Evolutionary conservation across 2,329 filamentous ascomycete species (phyloP), one percentile per base, ranked within the genome.

Genomic region (Apiospora rasikravindrae): DNA sequence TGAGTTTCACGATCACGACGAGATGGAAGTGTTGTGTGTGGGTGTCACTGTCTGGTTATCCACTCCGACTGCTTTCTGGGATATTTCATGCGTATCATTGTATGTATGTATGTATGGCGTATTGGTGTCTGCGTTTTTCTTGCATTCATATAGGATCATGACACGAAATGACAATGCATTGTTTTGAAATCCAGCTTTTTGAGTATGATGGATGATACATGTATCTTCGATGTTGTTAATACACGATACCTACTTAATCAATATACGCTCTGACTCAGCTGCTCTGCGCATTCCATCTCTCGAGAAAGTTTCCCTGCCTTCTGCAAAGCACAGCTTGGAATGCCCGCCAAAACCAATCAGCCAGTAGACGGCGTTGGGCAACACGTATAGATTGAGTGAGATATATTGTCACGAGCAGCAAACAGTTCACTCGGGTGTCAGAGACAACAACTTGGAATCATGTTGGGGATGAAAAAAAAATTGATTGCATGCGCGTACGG

Each of bases 121-220:
- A 24, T n/a, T 40, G 57, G 57, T 64, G 57, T 64, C 57, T 40
- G 57, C 40, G 10, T 42, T 37, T 64, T 19, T 40, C 10, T 64
- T 40, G 29, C 57, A 64, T n/a, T 40, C 33, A 64, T 24, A 40
- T 64, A 64, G 57, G 33, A 64, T 64, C 22, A 64, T 29, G 57
- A 64, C 22, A 64, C 33, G 57, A 64, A 64, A 64, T 64, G 57
- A 64, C 29, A 64, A 40, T 2, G 33, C 33, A 64, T 64, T 61
- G 3, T 33, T 61, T 61, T n/a, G 29, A 8, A 40, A 16, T 37
- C 19, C 2, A 6, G 51, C 14, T 13, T 26, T 26, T 57, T 11
- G 8, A n/a, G 7, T 11, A 6, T 26, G 13, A 4, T 51, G 13
- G 6, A 37, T n/a, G 26, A 61, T 61, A 3, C 0, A 16, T 53